Base-by-base conservation (phyloP, 352 stramenopile species). In the Phytophthora sojae region DNA sequence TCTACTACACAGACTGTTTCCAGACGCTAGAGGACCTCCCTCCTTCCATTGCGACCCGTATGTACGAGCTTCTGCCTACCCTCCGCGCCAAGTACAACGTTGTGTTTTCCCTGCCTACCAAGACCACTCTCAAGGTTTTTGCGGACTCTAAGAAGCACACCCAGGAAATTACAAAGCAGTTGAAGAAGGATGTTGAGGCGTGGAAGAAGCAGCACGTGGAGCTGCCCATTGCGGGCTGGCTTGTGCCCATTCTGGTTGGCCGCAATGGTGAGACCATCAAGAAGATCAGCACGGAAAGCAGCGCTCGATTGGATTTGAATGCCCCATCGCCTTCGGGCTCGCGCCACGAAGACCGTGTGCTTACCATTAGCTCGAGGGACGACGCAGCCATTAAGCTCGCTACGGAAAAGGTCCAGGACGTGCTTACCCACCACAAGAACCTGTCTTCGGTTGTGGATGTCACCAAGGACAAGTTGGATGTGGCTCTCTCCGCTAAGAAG, bases 241-340 rank as follows among this genome's bases (percentile, higher is more conserved):
- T 95, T 26, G 81, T 92, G 23, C 88, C 88, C 0, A 75, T 91
- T 25, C 66, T 95, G 6, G 73, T 95, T 12, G 88, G 88, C 39
- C 91, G 91, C 58, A 93, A 77, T 64, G 88, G 88, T 42, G 88
- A 95, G 51, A 88, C 81, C 14, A 95, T 95, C 64, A 90, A 91
- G 73, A 90, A 89, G 65, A 77, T 95, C 6, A 80, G 76, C 35
- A 61, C 80, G 2, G 79, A 92, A 54, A 83, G 77, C 69, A 86
- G 89, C 51, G 81, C 83, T 32, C 80, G 79, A 17, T 69, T 93
- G 32, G 83, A 91, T 64, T 74, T 93, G 64, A 89, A 72, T 53
- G 45, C 65, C 11, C 57, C 69, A 29, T 62, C 72, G 4, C 52
- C 76, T 9, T 61, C 51, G 3, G 56, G 58, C 11, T 61, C 61